These are phyloP conservation scores for Xylaria sp. DNA, from an alignment of 2,329 filamentous ascomycete species.

Conservation along the genomic window DNA sequence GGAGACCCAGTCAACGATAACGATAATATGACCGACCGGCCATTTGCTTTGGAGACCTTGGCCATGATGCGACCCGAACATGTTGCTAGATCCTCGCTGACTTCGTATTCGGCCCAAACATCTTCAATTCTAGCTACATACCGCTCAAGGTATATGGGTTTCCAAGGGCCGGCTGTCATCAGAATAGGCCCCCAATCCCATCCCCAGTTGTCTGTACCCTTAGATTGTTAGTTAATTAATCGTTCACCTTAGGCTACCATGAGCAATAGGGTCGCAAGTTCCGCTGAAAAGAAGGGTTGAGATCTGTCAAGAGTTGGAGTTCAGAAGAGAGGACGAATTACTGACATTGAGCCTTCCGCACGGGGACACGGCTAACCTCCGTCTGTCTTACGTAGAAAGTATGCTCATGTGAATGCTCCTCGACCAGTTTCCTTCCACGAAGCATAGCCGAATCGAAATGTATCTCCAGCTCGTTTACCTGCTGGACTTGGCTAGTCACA, in stretches of 20 bases:
- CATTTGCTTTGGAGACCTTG: slow-evolving; percentile 51
- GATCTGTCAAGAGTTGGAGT: background rate
- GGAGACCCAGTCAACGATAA: slow-evolving; percentile 41
- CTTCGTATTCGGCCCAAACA: slow-evolving; percentile 58
- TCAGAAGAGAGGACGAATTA: background rate
- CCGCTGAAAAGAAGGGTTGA: background rate
- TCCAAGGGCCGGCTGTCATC: slow-evolving; percentile 74
- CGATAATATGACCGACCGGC: slow-evolving; percentile 45
- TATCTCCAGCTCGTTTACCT: slow-evolving; percentile 63
- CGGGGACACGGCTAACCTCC: slow-evolving; percentile 58
- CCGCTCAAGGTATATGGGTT: slow-evolving; percentile 71
- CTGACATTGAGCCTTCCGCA: slow-evolving; percentile 71
- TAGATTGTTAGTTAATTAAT: slow-evolving; percentile 2
- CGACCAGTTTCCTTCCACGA: slow-evolving; percentile 63
- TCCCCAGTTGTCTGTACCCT: slow-evolving; percentile 60
- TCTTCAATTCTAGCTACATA: slow-evolving; percentile 70
- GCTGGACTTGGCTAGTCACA: slow-evolving; percentile 57
- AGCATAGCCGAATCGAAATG: slow-evolving; percentile 66
- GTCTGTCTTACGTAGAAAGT: slow-evolving; percentile 64
- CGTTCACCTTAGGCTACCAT: background rate
- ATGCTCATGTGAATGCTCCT: slow-evolving; percentile 64
- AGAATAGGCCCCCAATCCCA: slow-evolving; percentile 78
- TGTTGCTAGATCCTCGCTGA: slow-evolving; percentile 52
- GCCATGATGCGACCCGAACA: slow-evolving; percentile 54
- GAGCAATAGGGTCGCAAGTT: background rate